Conservation (phyloP, 306 rosid species). For the Sphenostylis stenocarpa region DNA sequence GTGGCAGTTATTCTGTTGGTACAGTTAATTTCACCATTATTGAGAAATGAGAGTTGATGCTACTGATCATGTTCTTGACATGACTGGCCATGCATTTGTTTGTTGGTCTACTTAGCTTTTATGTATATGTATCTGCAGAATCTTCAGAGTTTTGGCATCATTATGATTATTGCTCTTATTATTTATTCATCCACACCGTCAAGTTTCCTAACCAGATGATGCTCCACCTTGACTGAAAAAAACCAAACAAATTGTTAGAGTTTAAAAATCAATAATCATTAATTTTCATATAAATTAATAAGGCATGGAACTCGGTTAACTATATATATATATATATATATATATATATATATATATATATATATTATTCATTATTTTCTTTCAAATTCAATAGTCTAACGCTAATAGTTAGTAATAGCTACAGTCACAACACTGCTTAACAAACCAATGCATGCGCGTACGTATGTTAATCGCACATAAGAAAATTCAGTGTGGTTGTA, state of each 20-base stretch:
- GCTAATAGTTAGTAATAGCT: neutral
- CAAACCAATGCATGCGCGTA: neutral
- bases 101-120: conserved; percentile 33
- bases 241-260: neutral
- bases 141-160: conserved; percentile 43
- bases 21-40: conserved; percentile 48
- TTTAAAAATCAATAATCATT: neutral
- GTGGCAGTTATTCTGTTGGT: conserved; percentile 61
- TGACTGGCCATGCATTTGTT: conserved; percentile 39
- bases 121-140: conserved; percentile 45
- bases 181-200: neutral
- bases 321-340: no score
- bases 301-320: neutral
- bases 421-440: neutral
- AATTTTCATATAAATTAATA: neutral
- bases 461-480: neutral
- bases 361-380: neutral
- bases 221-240: neutral
- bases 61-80: conserved; percentile 32
- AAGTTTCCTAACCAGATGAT: neutral
- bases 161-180: neutral
- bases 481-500: neutral
- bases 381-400: neutral
- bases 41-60: conserved; percentile 48
- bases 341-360: no score